phyloP scores from a whole-genome alignment of 2,329 filamentous ascomycete genomes.

The Zymoseptoria crescenta region DNA sequence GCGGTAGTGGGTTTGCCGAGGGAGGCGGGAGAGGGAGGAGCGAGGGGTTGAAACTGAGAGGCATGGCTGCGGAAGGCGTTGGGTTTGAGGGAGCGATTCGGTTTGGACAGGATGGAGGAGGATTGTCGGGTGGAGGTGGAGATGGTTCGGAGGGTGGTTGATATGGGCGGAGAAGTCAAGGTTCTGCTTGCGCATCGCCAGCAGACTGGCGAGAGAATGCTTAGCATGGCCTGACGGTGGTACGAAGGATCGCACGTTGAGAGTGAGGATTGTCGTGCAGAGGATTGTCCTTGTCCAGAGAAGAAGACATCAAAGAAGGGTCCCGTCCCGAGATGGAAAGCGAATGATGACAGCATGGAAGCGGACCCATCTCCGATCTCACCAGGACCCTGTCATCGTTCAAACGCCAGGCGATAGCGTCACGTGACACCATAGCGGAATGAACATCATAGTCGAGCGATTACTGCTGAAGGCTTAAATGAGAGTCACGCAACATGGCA shows the following conservation, averaged over 20 bases:
- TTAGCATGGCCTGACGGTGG: conserved; percentile 13
- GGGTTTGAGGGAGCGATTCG: neutral
- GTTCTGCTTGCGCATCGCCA: conserved; percentile 26
- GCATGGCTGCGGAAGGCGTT: neutral
- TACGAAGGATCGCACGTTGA: neutral
- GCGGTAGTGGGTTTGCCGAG: conserved; percentile 64
- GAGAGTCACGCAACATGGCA: too few species aligned
- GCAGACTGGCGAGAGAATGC: conserved; percentile 22
- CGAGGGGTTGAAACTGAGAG: neutral
- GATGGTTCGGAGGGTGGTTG: conserved; percentile 9
- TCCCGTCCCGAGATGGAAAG: neutral
- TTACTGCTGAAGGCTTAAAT: neutral
- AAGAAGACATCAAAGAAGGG: neutral
- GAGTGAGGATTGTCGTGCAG: neutral
- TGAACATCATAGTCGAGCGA: neutral
- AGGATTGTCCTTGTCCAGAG: neutral
- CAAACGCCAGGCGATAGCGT: neutral
- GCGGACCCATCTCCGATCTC: neutral
- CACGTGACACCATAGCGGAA: neutral
- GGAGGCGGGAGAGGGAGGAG: conserved; percentile 68
- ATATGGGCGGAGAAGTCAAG: conserved; percentile 17
- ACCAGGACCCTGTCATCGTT: neutral
- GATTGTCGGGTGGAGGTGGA: conserved; percentile 4
- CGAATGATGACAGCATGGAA: neutral
- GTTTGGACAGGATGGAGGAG: neutral